A percentile compares a stretch with the other conserved stretches of the same genome.
Evolutionary conservation across 257 asterid genomes (phyloP).

Genomic region (Osmanthus fragrans): DNA sequence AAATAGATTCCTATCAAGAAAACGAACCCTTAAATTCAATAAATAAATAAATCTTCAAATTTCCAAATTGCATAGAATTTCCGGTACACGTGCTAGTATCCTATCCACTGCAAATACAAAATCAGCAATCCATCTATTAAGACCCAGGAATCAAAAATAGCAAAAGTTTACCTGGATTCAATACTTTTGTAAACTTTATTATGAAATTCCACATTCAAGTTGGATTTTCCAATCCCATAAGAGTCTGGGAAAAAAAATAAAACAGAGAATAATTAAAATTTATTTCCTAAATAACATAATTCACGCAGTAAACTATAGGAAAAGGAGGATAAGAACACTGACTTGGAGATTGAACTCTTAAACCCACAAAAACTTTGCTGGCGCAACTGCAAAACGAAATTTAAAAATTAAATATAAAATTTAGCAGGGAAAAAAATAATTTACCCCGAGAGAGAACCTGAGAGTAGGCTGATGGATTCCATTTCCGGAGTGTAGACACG

Average conservation of each 20-base stretch:
- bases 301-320: neutral
- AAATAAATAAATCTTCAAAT: neutral
- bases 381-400: constrained; percentile 47
- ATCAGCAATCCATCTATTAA: neutral
- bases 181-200: constrained; percentile 63
- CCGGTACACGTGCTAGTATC: neutral
- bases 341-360: constrained; percentile 78
- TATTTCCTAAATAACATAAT: neutral
- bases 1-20: neutral
- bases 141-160: constrained; percentile 11
- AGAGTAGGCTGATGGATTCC: constrained; percentile 31
- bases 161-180: constrained; percentile 54
- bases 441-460: constrained; percentile 29
- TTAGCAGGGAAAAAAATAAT: neutral
- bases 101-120: neutral
- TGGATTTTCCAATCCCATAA: constrained; percentile 50
- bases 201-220: constrained; percentile 67
- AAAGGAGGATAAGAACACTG: constrained; percentile 18
- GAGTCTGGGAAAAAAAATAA: constrained; percentile 43
- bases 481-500: constrained; percentile 23
- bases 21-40: neutral
- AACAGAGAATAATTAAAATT: neutral
- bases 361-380: constrained; percentile 60
- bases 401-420: neutral
- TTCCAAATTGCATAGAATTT: neutral